Evolutionary conservation across 2,329 filamentous ascomycete genomes (phyloP).

Genomic region (Coniochaeta sp.): DNA sequence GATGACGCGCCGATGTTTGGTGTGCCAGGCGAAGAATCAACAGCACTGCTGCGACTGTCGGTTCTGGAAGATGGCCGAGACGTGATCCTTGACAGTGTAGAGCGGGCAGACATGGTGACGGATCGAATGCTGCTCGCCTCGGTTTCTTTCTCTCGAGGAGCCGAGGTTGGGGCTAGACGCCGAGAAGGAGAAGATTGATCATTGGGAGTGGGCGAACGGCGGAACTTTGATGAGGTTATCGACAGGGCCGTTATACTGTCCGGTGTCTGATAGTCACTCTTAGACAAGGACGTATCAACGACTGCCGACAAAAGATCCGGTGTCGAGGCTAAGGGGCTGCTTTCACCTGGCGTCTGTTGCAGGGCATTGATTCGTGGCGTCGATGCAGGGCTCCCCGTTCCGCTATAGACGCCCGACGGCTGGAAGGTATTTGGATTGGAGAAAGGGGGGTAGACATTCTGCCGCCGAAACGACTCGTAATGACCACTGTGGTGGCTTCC

Average conservation of each 20-base stretch:
- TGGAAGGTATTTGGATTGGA: constrained; percentile 77
- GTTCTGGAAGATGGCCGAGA: constrained; percentile 24
- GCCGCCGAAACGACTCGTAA: constrained; percentile 91
- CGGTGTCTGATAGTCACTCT: not conserved
- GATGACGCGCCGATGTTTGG: not conserved
- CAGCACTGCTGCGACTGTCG: constrained; percentile 17
- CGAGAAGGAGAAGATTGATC: not conserved
- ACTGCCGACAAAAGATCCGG: constrained; percentile 35
- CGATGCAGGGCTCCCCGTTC: constrained; percentile 44
- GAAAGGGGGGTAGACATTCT: constrained; percentile 71
- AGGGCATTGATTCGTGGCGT: constrained; percentile 36
- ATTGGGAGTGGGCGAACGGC: not conserved
- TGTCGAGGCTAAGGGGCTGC: constrained; percentile 37
- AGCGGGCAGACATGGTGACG: constrained; percentile 48
- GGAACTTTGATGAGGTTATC: not conserved
- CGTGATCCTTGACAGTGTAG: constrained; percentile 42
- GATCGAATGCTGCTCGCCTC: constrained; percentile 49
- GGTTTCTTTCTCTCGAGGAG: constrained; percentile 22
- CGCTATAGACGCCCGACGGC: constrained; percentile 65
- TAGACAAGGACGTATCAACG: constrained; percentile 8
- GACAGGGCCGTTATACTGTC: not conserved
- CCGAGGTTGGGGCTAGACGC: constrained; percentile 10
- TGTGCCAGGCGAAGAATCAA: constrained; percentile 9
- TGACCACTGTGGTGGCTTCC: constrained; percentile 94
- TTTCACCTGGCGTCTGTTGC: constrained; percentile 22